These are phyloP conservation scores for Chlamydomonas schloesseri DNA, from an alignment of 139 green algal species.

Conservation along the genomic window DNA sequence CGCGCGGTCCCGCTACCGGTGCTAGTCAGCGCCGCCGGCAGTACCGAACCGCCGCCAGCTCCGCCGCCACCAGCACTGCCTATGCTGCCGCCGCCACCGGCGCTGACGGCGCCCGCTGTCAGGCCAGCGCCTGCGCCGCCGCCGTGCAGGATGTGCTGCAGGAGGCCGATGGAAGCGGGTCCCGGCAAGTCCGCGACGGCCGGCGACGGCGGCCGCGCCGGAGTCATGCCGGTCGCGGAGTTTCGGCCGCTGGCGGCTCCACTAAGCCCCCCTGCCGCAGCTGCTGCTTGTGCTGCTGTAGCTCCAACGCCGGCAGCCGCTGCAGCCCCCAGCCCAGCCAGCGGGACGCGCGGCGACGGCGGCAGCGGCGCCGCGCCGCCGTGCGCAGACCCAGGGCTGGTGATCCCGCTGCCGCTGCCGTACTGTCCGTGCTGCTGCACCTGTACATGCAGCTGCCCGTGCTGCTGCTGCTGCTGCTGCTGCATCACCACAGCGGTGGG, in stretches of 20 bases:
- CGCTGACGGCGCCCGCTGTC: not conserved
- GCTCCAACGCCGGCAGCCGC: not conserved
- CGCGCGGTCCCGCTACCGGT: not conserved
- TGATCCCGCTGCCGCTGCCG: not conserved
- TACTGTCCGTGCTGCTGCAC: too few species aligned
- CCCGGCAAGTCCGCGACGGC: constrained; percentile 1
- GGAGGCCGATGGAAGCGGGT: not conserved
- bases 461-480: too few species aligned
- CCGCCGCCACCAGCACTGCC: not conserved
- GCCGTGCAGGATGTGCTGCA: constrained; percentile 28
- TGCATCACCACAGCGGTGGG: too few species aligned
- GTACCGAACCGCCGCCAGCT: not conserved
- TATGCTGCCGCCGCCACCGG: not conserved
- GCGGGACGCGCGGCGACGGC: not conserved
- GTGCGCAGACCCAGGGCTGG: constrained; percentile 4
- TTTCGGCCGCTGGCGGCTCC: not conserved
- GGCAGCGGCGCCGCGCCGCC: not conserved
- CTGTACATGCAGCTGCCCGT: too few species aligned
- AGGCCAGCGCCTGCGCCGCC: not conserved
- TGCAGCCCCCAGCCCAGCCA: not conserved
- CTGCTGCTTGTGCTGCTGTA: not conserved
- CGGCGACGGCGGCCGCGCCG: not conserved
- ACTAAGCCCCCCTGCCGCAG: not conserved
- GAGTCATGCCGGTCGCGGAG: not conserved
- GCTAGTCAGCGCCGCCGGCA: not conserved